Base-by-base conservation (phyloP, 2,329 filamentous ascomycete species). In the Mycocentrospora acerina region DNA sequence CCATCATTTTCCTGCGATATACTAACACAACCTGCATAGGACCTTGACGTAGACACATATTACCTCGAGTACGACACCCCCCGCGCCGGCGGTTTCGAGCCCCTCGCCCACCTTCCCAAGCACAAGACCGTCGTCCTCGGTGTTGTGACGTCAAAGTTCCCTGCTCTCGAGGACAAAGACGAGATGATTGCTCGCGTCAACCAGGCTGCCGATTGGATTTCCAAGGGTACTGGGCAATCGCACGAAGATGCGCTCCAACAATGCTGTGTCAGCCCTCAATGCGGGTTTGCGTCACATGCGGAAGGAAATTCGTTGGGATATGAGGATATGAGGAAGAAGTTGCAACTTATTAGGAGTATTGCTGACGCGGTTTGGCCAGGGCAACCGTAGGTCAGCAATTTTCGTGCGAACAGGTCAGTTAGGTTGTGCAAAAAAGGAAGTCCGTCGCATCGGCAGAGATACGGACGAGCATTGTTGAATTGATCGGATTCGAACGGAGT, bases 261-360 rank as follows among this genome's bases (percentile, higher is more conserved):
- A 51, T 70, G 90, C 32, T 63, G 58, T 16, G 64, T 67, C 12
- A 61, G 55, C 30, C 64, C 64, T 2, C 64, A 67, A 35, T 67
- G 64, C 30, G 64, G 64, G 6, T 67, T 67, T 64, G 86, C 85
- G 24, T 87, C 82, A 24, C 86, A 90, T 61, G 81, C 84, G 51
- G 81, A 78, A 55, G 86, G 86, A 0, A 89, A 90, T 59, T 77
- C 80, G 11, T 72, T 90, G 37, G 78, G 75, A 15, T 72, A 80
- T 46, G 79, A 86, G 30, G 85, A 86, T 46, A 84, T 90, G 82
- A 80, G 80, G 69, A 80, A 78, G 65, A 90, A 90, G 72, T 68
- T 90, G 56, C 72, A 78, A 50, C 69, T 90, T 35, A 83, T 90
- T 13, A 78, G 85, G 48, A 73, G 81, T 53, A 81, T 90, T 55